Percentiles rank a stretch among this genome's conserved stretches.
Evolutionary conservation across 371 early-diverging fungal species (phyloP).

Genomic region (Coemansia sp.): DNA sequence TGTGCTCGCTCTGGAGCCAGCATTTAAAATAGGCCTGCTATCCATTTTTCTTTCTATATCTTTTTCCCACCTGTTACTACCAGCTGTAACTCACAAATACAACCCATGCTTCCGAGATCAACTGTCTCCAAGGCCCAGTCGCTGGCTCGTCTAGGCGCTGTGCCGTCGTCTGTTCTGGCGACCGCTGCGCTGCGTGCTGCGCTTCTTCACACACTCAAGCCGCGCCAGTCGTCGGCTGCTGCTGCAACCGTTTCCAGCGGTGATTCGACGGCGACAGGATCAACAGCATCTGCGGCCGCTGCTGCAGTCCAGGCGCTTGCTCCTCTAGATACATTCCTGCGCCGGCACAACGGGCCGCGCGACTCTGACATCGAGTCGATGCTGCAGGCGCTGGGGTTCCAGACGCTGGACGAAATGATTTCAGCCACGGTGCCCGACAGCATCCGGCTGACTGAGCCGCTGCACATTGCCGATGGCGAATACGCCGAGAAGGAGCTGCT

Average conservation of each 20-base stretch:
- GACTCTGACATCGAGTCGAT: conserved; percentile 71
- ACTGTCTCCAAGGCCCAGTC: conserved; percentile 32
- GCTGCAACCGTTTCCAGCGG: conserved; percentile 13
- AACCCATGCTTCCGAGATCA: conserved; percentile 40
- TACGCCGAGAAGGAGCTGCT: conserved; percentile 82
- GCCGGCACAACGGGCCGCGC: conserved; percentile 88
- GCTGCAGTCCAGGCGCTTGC: conserved; percentile 37
- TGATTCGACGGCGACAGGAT: neutral
- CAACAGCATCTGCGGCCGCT: conserved; percentile 1
- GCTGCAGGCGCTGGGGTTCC: conserved; percentile 75
- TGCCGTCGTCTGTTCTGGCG: conserved; percentile 16
- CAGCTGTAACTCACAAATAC: neutral
- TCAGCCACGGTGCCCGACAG: conserved; percentile 79
- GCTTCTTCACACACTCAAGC: conserved; percentile 46
- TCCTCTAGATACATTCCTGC: conserved; percentile 60
- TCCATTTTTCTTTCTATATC: neutral
- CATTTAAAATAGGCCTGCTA: neutral
- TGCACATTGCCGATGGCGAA: conserved; percentile 64
- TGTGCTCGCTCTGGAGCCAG: neutral
- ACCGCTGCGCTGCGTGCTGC: conserved; percentile 32
- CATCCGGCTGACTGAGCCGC: conserved; percentile 67
- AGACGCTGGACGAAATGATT: conserved; percentile 76
- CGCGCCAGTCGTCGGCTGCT: conserved; percentile 36
- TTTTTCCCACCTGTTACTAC: neutral
- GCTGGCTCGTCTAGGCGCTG: conserved; percentile 18